These are phyloP conservation scores for Mikania micrantha DNA, from an alignment of 129 eudicot genomes.

Conservation along the genomic window DNA sequence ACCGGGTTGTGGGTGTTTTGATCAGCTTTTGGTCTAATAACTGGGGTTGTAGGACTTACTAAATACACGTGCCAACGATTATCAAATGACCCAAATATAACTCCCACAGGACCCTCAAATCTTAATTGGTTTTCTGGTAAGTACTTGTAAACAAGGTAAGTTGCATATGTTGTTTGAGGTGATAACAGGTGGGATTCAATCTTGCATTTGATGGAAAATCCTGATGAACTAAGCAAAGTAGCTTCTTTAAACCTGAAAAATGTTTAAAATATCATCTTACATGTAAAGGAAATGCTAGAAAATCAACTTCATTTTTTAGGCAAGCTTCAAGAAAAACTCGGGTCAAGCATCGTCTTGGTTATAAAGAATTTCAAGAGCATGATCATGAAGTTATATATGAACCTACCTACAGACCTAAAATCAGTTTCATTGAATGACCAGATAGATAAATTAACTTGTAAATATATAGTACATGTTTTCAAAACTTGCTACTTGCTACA, in stretches of 20 bases:
- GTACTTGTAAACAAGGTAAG: conserved; percentile 9
- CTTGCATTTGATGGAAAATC: background rate
- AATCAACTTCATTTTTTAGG: too few relatives aligned
- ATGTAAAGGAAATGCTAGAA: background rate
- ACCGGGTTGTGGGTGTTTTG: background rate
- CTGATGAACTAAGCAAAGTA: background rate
- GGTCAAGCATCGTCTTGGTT: too few relatives aligned
- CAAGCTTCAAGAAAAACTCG: too few relatives aligned
- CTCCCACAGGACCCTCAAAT: background rate
- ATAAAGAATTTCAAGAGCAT: too few relatives aligned
- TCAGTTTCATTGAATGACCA: background rate
- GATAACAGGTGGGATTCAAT: background rate
- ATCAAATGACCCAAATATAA: background rate
- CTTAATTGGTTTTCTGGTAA: background rate
- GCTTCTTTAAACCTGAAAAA: conserved; percentile 12
- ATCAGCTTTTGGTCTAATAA: background rate
- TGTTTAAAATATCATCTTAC: background rate
- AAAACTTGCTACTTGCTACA: background rate
- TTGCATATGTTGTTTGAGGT: background rate
- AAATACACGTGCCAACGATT: background rate
- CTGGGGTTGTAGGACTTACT: background rate
- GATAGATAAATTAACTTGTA: background rate
- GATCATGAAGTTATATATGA: too few relatives aligned
- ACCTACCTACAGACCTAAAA: too few relatives aligned
- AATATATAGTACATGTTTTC: background rate